Percentiles rank a stretch among this genome's conserved stretches.
phyloP scores from a whole-genome alignment of 225 moss, liverwort and hornwort genomes.

The Sphagnum tenellum region DNA sequence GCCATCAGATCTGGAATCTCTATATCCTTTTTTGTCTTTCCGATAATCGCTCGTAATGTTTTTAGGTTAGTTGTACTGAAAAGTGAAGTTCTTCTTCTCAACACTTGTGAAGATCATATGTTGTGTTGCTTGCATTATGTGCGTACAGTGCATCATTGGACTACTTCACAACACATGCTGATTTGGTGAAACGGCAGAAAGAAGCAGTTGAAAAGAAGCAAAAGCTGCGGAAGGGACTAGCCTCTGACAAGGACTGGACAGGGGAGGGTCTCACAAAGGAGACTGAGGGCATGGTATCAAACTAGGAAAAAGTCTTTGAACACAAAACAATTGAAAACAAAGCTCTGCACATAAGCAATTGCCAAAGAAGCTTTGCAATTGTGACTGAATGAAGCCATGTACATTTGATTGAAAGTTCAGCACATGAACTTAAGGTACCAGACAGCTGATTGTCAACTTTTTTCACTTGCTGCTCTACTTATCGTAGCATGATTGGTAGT shows the following conservation, averaged over 20 bases:
- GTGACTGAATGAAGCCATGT: too few relatives aligned
- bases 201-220: constrained; percentile 49
- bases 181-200: constrained; percentile 70
- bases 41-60: too few relatives aligned
- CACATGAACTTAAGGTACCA: too few relatives aligned
- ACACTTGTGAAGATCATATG: background rate
- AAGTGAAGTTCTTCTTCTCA: background rate
- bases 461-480: too few relatives aligned
- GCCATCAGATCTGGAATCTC: too few relatives aligned
- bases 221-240: constrained; percentile 57
- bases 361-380: too few relatives aligned
- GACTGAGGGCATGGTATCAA: constrained; percentile 91
- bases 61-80: background rate
- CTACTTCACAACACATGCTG: constrained; percentile 82
- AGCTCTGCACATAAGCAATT: too few relatives aligned
- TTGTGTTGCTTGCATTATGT: background rate
- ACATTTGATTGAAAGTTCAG: too few relatives aligned
- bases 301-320: constrained; percentile 6
- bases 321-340: too few relatives aligned
- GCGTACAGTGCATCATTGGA: constrained; percentile 67
- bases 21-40: too few relatives aligned
- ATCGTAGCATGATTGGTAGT: too few relatives aligned
- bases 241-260: constrained; percentile 88
- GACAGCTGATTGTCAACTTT: too few relatives aligned
- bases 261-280: constrained; percentile 95